phyloP scores from a whole-genome alignment of 192 early-diverging fungal species.

The Thoreauomyces humboldtii region DNA sequence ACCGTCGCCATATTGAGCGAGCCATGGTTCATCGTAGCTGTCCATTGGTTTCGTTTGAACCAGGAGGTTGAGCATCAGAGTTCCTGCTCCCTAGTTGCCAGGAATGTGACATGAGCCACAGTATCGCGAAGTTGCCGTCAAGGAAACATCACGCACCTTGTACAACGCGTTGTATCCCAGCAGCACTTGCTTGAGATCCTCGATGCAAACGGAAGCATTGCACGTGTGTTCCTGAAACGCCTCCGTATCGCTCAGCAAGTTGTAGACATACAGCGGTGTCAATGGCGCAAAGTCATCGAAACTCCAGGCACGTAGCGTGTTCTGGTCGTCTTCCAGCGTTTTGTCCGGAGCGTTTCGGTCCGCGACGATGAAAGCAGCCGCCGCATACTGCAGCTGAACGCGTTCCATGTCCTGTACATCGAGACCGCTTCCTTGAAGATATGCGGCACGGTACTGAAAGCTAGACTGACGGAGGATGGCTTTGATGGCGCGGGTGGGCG shows the following conservation, averaged over 20 bases:
- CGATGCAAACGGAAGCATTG: slow-evolving; percentile 43
- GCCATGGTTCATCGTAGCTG: slow-evolving; percentile 59
- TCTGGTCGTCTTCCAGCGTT: slow-evolving; percentile 64
- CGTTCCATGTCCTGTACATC: slow-evolving; percentile 32
- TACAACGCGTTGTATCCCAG: slow-evolving; percentile 16
- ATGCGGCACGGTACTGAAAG: slow-evolving; percentile 32
- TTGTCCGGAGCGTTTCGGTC: slow-evolving; percentile 50
- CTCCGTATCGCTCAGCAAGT: slow-evolving; percentile 59
- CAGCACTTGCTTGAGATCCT: slow-evolving; percentile 44
- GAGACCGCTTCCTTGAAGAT: slow-evolving; percentile 39
- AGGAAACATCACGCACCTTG: too few species aligned
- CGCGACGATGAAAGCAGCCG: slow-evolving; percentile 36
- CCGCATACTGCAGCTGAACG: slow-evolving; percentile 34
- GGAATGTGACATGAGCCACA: too few species aligned
- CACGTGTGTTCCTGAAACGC: slow-evolving; percentile 58
- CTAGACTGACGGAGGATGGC: slow-evolving; percentile 17
- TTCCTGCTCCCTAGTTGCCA: slow-evolving; percentile 53
- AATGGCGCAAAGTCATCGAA: slow-evolving; percentile 58
- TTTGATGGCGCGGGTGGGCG: slow-evolving; percentile 22
- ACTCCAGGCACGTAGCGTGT: slow-evolving; percentile 66
- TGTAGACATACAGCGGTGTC: slow-evolving; percentile 60
- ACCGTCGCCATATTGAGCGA: slow-evolving; percentile 68
- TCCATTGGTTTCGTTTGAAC: slow-evolving; percentile 50
- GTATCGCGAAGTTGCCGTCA: too few species aligned
- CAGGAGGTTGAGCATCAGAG: slow-evolving; percentile 64